These are phyloP conservation scores for Calcarisporium arbuscula DNA, from an alignment of 2,329 filamentous ascomycete genomes.

Conservation along the genomic window DNA sequence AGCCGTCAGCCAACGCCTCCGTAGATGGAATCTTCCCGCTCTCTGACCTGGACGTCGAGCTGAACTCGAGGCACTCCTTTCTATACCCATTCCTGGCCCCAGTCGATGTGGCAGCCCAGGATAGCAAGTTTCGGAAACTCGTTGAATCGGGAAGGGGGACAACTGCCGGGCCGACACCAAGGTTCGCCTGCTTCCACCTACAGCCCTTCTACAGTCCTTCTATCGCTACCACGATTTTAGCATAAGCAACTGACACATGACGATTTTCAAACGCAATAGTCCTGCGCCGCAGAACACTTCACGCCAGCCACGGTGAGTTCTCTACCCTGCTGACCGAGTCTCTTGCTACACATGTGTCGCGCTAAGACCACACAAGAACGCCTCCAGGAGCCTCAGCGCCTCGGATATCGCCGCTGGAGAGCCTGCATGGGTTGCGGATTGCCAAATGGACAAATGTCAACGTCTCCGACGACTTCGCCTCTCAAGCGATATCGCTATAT, in stretches of 20 bases:
- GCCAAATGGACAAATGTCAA: constrained; percentile 26
- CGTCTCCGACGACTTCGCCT: constrained; percentile 22
- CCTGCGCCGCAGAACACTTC: too few relatives aligned
- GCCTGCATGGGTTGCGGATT: constrained; percentile 21
- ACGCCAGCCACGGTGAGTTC: background rate
- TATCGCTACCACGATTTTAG: too few relatives aligned
- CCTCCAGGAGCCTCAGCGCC: background rate
- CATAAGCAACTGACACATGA: too few relatives aligned
- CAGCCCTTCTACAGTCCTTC: too few relatives aligned
- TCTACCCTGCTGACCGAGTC: background rate
- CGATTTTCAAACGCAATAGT: background rate
- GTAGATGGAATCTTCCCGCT: constrained; percentile 1
- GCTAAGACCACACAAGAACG: background rate
- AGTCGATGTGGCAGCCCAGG: too few relatives aligned
- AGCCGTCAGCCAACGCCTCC: background rate
- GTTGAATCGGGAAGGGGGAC: too few relatives aligned
- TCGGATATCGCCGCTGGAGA: constrained; percentile 3
- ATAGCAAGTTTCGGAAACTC: too few relatives aligned
- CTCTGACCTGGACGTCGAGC: background rate
- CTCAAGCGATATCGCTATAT: constrained; percentile 28
- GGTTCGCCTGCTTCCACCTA: too few relatives aligned
- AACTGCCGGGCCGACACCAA: too few relatives aligned
- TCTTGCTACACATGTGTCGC: background rate
- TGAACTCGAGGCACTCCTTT: constrained; percentile 3
- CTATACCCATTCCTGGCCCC: constrained; percentile 1